Evolutionary conservation across 1,139 yeast species (phyloP), one percentile per base, ranked within the genome.

Genomic region (Diutina catenulata): DNA sequence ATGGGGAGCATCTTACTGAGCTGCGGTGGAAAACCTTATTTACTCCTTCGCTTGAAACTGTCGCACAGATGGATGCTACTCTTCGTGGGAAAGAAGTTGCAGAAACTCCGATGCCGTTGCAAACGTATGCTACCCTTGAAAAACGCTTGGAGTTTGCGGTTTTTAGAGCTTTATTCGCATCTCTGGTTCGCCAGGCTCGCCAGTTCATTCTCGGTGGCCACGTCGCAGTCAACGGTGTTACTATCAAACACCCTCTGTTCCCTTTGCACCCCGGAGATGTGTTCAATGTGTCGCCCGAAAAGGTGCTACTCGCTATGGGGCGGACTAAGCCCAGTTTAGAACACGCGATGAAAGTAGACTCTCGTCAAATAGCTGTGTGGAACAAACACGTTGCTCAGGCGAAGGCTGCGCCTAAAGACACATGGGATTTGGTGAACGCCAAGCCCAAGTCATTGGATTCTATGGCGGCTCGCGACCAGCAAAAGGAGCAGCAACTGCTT

Each of bases 1-100:
- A 91, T 56, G 98, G 98, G 48, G 97, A 91, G 52, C 88, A 82
- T 55, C 60, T 91, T 41, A 81, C 93, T 1, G 98, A 91, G 56
- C 65, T 76, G 21, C 76, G 91, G 53, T 84, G 88, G 76, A 76
- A 80, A 53, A 65, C 76, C 22, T 58, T 74, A 38, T 87, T 87
- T 59, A 66, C 75, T 42, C 81, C 88, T 26, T 76, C 80, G 41
- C 65, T 86, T 47, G 79, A 82, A 43, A 82, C 94, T 26, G 95
- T 86, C 37, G 91, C 93, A 3, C 86, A 83, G 59, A 61, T 88
- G 63, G 80, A 80, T 55, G 82, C 88, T 7, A 77, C 87, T 0
- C 64, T 79, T 49, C 73, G 74, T 47, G 83, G 84, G 49, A 68
- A 66, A 43, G 62, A 61, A 26, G 68, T 68, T 14, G 63, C 60